These are phyloP conservation scores for Cystoisospora suis DNA, from an alignment of 169 alveolate genomes.

Conservation along the genomic window DNA sequence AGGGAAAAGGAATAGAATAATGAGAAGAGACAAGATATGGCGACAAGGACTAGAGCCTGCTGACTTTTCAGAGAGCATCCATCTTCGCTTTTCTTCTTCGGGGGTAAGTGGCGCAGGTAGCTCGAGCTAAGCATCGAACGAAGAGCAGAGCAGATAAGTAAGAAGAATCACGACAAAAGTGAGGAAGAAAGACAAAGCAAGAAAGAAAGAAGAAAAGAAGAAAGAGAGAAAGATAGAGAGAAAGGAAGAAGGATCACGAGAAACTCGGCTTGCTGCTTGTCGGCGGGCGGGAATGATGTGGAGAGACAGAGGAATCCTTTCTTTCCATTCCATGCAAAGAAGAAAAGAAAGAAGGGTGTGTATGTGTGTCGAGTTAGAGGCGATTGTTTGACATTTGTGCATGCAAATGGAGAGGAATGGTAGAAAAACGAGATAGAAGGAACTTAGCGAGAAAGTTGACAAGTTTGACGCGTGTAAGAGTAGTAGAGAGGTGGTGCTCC, in stretches of 20 bases:
- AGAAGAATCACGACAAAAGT: neutral
- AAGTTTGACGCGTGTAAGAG: no score
- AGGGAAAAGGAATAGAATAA: neutral
- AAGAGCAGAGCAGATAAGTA: neutral
- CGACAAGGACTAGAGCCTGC: neutral
- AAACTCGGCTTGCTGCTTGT: no score
- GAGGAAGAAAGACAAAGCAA: neutral
- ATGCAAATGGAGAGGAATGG: no score
- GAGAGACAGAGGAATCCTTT: no score
- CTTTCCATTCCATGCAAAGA: no score
- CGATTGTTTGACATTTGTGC: no score
- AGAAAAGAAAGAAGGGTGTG: no score
- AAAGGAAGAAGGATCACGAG: neutral
- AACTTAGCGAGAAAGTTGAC: no score
- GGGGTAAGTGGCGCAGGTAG: neutral
- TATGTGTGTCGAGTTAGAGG: no score
- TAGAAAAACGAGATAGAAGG: no score
- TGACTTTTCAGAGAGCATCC: neutral
- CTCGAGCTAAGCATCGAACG: neutral
- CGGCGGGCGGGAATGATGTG: no score
- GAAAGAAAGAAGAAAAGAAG: neutral
- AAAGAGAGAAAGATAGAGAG: neutral
- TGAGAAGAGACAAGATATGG: neutral
- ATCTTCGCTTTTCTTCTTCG: neutral
- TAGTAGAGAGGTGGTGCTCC: no score